A percentile compares a stretch with the other conserved stretches of the same genome.
Evolutionary conservation across 2,329 filamentous ascomycete genomes (phyloP).

Genomic region (Bisporella sp.): DNA sequence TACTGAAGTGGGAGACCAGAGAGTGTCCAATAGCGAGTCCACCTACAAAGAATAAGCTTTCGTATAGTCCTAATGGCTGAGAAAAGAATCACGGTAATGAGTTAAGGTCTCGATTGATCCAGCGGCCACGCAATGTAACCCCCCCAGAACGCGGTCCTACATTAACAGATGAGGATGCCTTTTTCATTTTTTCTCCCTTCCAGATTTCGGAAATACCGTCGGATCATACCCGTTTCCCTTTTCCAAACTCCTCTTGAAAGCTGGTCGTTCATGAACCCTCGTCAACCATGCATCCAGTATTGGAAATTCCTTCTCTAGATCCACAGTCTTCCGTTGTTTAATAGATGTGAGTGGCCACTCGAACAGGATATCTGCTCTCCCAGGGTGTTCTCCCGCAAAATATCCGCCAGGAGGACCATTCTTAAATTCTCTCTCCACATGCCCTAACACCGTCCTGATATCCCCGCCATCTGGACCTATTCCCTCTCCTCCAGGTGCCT

Average conservation of each 20-base stretch:
- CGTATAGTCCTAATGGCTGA: no score
- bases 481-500: constrained; percentile 4
- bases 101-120: no score
- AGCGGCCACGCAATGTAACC: no score
- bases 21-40: no score
- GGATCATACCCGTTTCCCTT: constrained; percentile 27
- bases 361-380: constrained; percentile 27
- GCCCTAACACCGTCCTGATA: constrained; percentile 8
- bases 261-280: constrained; percentile 20
- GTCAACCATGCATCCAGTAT: constrained; percentile 25
- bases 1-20: no score
- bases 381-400: constrained; percentile 23
- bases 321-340: constrained; percentile 22
- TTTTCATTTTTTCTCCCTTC: not conserved
- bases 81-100: no score
- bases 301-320: constrained; percentile 25
- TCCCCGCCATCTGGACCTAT: constrained; percentile 9
- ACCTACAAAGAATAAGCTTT: no score
- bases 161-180: no score
- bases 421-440: constrained; percentile 16
- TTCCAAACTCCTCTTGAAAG: constrained; percentile 22
- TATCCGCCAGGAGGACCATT: constrained; percentile 13
- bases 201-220: constrained; percentile 9
- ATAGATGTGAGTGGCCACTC: constrained; percentile 25
- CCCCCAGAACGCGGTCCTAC: no score